Conservation (phyloP, 139 green algal genomes). For the Volvox africanus region DNA sequence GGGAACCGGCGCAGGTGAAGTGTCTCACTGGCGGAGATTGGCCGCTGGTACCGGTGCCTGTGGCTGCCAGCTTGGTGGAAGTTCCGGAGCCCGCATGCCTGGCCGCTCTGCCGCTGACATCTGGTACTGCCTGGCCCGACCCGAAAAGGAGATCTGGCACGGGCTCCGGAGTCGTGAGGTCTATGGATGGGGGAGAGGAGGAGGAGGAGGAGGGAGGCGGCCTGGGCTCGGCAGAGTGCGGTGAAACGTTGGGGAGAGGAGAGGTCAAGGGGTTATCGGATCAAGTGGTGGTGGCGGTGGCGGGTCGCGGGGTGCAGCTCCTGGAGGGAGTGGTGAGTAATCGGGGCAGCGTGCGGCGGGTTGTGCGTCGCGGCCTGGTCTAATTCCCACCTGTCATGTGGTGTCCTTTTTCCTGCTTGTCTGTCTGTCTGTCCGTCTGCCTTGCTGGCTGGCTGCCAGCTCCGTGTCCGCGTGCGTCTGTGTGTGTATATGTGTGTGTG, state of each 20-base stretch:
- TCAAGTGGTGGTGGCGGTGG: constrained; percentile 15
- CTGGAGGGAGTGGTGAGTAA: neutral
- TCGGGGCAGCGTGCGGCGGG: no score
- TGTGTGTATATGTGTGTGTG: no score
- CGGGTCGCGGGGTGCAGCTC: constrained; percentile 29
- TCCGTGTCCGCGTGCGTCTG: no score
- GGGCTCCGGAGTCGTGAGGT: no score
- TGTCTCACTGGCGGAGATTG: neutral
- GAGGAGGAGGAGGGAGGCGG: neutral
- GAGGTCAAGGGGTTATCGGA: neutral
- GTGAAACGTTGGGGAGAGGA: neutral
- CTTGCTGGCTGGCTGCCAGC: no score
- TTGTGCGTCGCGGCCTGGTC: no score
- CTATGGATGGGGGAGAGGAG: neutral
- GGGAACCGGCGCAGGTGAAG: no score
- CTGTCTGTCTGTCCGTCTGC: no score
- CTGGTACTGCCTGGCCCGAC: neutral
- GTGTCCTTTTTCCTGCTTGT: no score
- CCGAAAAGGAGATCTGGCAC: neutral
- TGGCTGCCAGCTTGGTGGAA: neutral
- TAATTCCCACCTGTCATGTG: no score
- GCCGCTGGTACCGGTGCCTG: neutral
- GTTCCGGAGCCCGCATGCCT: constrained; percentile 39
- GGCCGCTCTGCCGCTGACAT: neutral
- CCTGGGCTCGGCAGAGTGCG: neutral